These are phyloP conservation scores for Prosopis cineraria DNA, from an alignment of 306 rosid genomes.

Conservation along the genomic window DNA sequence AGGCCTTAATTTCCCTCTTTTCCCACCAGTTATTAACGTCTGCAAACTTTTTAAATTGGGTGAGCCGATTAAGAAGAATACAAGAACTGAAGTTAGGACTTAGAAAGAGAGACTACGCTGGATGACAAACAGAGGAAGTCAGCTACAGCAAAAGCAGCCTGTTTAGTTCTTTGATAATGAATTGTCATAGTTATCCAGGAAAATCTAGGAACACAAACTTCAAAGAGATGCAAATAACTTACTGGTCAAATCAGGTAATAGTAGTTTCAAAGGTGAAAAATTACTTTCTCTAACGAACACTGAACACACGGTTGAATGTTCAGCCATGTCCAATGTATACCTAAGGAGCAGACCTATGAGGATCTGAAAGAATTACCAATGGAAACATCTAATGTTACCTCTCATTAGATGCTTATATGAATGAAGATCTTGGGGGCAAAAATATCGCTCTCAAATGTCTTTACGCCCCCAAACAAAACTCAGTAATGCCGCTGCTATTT, in stretches of 20 bases:
- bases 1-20: background rate
- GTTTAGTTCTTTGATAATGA: background rate
- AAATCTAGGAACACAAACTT: background rate
- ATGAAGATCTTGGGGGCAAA: background rate
- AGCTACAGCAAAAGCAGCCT: background rate
- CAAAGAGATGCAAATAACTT: background rate
- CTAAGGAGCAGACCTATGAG: slow-evolving; percentile 16
- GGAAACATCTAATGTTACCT: slow-evolving; percentile 11
- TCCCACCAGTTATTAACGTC: background rate
- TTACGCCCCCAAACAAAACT: slow-evolving; percentile 12
- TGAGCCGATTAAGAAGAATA: background rate
- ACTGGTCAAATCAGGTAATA: background rate
- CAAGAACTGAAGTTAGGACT: background rate
- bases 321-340: slow-evolving; percentile 15
- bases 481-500: slow-evolving; percentile 10
- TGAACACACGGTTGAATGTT: slow-evolving; percentile 14
- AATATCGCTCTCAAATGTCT: background rate
- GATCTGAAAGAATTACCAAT: slow-evolving; percentile 4
- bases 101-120: background rate
- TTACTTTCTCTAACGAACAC: background rate
- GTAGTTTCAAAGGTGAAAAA: slow-evolving; percentile 1
- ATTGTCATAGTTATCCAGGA: background rate
- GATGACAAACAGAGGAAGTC: background rate
- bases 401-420: background rate
- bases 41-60: background rate